Evolutionary conservation across 306 rosid genomes (phyloP), one percentile per base, ranked within the genome.

Genomic region (Fragaria iinumae): DNA sequence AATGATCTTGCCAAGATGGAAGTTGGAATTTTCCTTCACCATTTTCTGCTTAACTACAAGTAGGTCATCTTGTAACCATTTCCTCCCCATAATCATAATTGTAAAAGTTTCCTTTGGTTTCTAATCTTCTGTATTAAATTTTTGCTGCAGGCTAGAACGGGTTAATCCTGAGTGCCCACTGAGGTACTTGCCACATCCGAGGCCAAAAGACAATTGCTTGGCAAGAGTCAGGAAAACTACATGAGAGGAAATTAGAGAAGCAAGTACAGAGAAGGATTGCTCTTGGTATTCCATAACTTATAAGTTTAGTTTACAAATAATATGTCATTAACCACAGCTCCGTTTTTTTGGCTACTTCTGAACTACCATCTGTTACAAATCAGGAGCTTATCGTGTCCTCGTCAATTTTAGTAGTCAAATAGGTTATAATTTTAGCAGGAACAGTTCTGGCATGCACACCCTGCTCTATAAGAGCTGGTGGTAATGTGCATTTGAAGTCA

Each of bases 191-290:
- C 97, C 97, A 1, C 96, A 93, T 78, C 72, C 91, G 48, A 91
- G 96, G 77, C 97, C 96, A 0, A 74, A 36, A 63, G 96, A 93
- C 80, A 90, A 93, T 77, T 93, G 96, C 87, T 63, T 87, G 84
- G 97, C 90, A 52, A 89, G 81, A 62, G 63, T 93, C 67, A 83
- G 53, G 80, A 89, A 81, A 87, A 6, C 69, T 59, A 14, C 69
- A 8, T 36, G 16, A 38, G 21, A 66, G 7, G 27, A 36, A 29
- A 7, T 32, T 6, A 29, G 44, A 63, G 44, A 57, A 21, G 59
- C 23, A 18, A 0, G 1, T 53, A 7, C 59, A 53, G 8, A 17
- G 10, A 53, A 20, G 23, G 11, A 17, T 3, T 4, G 55, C 55
- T 49, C 55, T 49, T 49, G 55, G 2, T 49, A 3, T 49, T 49